Evolutionary conservation across 495 filamentous ascomycete genomes (phyloP).

Genomic region (Aspergillus leporis): DNA sequence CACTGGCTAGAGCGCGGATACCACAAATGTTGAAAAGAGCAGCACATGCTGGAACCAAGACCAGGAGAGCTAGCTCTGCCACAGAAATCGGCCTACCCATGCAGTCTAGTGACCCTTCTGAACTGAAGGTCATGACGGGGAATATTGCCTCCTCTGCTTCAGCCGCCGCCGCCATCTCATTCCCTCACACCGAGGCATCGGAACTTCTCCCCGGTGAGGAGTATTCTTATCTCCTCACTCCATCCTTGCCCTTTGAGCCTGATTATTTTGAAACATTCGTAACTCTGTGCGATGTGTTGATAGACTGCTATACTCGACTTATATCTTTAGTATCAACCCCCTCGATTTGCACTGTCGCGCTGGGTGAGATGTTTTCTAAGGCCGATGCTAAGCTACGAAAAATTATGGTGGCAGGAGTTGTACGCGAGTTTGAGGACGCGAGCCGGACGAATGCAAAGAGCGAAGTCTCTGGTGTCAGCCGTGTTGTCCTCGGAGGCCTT

Average conservation of each 20-base stretch:
- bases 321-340: slow-evolving; percentile 69
- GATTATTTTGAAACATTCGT: slow-evolving; percentile 97
- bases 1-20: slow-evolving; percentile 73
- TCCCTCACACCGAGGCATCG: slow-evolving; percentile 51
- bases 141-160: slow-evolving; percentile 40
- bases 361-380: slow-evolving; percentile 80
- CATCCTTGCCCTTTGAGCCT: slow-evolving; percentile 92
- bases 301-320: slow-evolving; percentile 85
- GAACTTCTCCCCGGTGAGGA: slow-evolving; percentile 68
- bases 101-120: slow-evolving; percentile 52
- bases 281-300: slow-evolving; percentile 94
- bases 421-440: slow-evolving; percentile 91
- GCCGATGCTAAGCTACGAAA: slow-evolving; percentile 83
- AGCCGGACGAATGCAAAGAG: slow-evolving; percentile 70
- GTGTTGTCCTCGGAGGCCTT: slow-evolving; percentile 85
- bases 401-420: slow-evolving; percentile 77
- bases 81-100: slow-evolving; percentile 64
- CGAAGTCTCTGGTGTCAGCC: slow-evolving; percentile 81
- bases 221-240: slow-evolving; percentile 85
- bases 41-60: slow-evolving; percentile 60
- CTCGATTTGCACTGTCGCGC: slow-evolving; percentile 62
- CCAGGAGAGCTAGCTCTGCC: slow-evolving; percentile 70
- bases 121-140: slow-evolving; percentile 47
- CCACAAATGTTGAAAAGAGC: slow-evolving; percentile 87
- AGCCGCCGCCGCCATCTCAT: slow-evolving; percentile 43